phyloP scores from a whole-genome alignment of 2,329 filamentous ascomycete species.

The Colletotrichum lindemuthianum region DNA sequence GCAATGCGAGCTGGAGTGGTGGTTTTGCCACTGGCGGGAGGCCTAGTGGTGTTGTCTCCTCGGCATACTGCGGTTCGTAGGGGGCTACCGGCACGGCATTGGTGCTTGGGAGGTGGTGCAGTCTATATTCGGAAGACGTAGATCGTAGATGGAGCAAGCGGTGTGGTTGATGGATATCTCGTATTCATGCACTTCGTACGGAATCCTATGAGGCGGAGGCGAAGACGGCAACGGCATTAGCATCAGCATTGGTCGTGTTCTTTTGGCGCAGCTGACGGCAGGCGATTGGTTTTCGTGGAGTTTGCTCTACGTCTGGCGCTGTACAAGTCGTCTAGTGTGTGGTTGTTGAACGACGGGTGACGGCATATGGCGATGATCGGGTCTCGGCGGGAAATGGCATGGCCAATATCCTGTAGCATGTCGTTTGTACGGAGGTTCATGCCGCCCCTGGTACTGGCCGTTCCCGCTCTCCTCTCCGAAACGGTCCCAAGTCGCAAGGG shows the following conservation, averaged over 20 bases:
- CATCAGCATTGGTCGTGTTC: neutral
- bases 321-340: constrained; percentile 13
- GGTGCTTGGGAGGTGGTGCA: constrained; percentile 15
- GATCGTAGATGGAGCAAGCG: constrained; percentile 21
- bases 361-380: constrained; percentile 15
- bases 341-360: constrained; percentile 8
- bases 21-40: constrained; percentile 19
- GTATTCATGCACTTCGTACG: constrained; percentile 34
- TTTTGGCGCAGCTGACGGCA: constrained; percentile 7
- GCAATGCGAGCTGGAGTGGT: neutral
- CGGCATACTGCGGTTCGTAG: constrained; percentile 16
- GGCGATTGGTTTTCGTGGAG: neutral
- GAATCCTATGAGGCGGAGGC: constrained; percentile 15
- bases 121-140: constrained; percentile 15
- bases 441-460: constrained; percentile 20
- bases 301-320: neutral
- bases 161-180: constrained; percentile 27
- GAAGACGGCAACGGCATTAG: constrained; percentile 8
- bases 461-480: constrained; percentile 12
- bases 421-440: constrained; percentile 6
- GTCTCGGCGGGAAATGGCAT: constrained; percentile 19
- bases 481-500: constrained; percentile 18
- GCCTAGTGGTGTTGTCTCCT: constrained; percentile 10
- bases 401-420: neutral
- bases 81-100: constrained; percentile 19